Evolutionary conservation across 148 eudicot species (phyloP).

Genomic region (Chenopodium formosanum): DNA sequence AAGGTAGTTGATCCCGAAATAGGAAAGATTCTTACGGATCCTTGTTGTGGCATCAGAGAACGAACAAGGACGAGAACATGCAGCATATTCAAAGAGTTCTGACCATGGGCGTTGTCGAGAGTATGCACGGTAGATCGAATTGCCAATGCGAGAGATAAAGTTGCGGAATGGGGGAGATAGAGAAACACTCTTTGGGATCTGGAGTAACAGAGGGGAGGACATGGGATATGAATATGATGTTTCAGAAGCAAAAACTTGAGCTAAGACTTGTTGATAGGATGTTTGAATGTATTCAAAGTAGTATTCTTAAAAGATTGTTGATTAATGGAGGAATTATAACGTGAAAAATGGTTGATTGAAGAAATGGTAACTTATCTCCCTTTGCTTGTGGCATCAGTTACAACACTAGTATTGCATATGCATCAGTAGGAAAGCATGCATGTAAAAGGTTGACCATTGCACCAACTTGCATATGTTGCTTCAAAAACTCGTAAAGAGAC

Average conservation of each 20-base stretch:
- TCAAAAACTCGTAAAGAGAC: neutral
- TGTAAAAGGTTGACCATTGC: slow-evolving; percentile 4
- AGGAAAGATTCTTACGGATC: slow-evolving; percentile 46
- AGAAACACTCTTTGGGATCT: slow-evolving; percentile 29
- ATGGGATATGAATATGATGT: slow-evolving; percentile 14
- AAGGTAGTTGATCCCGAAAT: slow-evolving; percentile 57
- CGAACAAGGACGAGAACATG: slow-evolving; percentile 49
- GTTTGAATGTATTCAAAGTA: neutral
- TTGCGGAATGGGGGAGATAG: slow-evolving; percentile 42
- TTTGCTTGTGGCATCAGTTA: slow-evolving; percentile 25
- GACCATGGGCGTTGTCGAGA: slow-evolving; percentile 54
- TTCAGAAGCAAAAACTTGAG: neutral
- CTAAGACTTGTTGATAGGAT: neutral
- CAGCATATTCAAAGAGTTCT: slow-evolving; percentile 44
- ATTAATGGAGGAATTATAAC: neutral
- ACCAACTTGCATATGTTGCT: neutral
- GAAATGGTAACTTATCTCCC: slow-evolving; percentile 20
- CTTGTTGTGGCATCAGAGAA: slow-evolving; percentile 44
- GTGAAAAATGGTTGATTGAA: slow-evolving; percentile 18
- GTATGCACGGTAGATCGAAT: slow-evolving; percentile 32
- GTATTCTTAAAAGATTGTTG: neutral
- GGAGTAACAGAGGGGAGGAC: slow-evolving; percentile 36
- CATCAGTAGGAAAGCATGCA: neutral
- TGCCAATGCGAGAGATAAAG: slow-evolving; percentile 33
- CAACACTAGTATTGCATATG: neutral